phyloP scores from a whole-genome alignment of 2,329 filamentous ascomycete species.

The Aspergillus niger region DNA sequence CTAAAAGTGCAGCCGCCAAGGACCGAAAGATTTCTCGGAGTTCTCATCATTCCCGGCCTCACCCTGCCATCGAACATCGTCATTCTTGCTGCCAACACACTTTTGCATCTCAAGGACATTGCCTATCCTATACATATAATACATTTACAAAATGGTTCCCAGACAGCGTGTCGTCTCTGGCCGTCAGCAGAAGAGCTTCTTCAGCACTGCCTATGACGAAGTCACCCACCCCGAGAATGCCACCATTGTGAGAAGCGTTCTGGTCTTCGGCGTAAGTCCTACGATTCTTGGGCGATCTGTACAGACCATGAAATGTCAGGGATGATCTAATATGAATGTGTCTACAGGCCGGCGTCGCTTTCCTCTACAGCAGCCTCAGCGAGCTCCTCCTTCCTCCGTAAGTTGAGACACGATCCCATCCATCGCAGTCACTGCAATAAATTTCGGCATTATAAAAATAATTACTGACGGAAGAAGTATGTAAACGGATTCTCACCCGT shows the following conservation, averaged over 20 bases:
- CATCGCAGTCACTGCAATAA: background rate
- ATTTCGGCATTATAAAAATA: slow-evolving; percentile 19
- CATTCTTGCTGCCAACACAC: background rate
- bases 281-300: background rate
- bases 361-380: slow-evolving; percentile 68
- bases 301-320: background rate
- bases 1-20: slow-evolving; percentile 39
- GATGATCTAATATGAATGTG: slow-evolving; percentile 14
- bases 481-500: slow-evolving; percentile 19
- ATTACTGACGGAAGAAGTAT: slow-evolving; percentile 20
- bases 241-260: slow-evolving; percentile 67
- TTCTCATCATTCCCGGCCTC: slow-evolving; percentile 8
- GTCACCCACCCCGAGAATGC: slow-evolving; percentile 69
- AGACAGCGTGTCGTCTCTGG: slow-evolving; percentile 58
- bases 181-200: slow-evolving; percentile 51
- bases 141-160: slow-evolving; percentile 58
- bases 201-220: slow-evolving; percentile 62
- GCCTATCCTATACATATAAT: slow-evolving; percentile 4
- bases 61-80: slow-evolving; percentile 15
- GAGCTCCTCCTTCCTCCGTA: slow-evolving; percentile 67
- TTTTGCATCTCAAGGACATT: slow-evolving; percentile 3
- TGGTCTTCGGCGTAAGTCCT: slow-evolving; percentile 66
- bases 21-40: slow-evolving; percentile 38
- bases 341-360: slow-evolving; percentile 63
- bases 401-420: slow-evolving; percentile 34